A percentile compares a stretch with the other conserved stretches of the same genome.
Conservation (phyloP, 768 basidiomycete species). For the Tricholoma furcatifolium region DNA sequence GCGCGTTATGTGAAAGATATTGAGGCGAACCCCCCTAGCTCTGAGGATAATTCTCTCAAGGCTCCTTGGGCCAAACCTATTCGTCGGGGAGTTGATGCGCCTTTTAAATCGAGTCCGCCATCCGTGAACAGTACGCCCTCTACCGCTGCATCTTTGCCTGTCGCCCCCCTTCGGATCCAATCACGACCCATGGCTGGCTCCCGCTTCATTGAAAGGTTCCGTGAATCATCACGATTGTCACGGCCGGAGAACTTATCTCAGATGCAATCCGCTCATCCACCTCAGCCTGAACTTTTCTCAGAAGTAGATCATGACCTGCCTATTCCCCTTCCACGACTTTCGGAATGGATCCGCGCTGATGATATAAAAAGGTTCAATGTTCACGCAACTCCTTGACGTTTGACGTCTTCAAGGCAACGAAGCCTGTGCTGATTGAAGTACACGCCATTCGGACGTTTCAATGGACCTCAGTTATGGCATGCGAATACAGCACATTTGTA, state of each 20-base stretch:
- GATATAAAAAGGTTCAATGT: conserved; percentile 24
- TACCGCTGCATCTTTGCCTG: conserved; percentile 21
- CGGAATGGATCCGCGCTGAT: conserved; percentile 54
- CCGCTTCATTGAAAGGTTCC: conserved; percentile 40
- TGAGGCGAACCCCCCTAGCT: conserved; percentile 9
- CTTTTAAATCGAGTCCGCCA: conserved; percentile 37
- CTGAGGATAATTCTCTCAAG: conserved; percentile 23
- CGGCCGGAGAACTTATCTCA: conserved; percentile 25
- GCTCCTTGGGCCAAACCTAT: conserved; percentile 52
- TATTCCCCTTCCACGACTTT: conserved; percentile 49
- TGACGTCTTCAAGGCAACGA: not conserved
- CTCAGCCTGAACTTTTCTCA: conserved; percentile 34
- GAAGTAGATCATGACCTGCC: conserved; percentile 51
- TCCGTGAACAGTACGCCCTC: conserved; percentile 17
- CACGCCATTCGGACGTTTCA: too few species aligned
- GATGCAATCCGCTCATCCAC: conserved; percentile 20
- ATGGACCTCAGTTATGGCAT: too few species aligned
- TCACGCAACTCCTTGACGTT: conserved; percentile 17
- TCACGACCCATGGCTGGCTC: conserved; percentile 30
- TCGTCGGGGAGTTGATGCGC: conserved; percentile 57
- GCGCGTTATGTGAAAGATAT: conserved; percentile 22
- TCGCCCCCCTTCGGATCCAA: conserved; percentile 30
- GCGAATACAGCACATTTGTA: too few species aligned
- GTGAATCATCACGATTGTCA: conserved; percentile 31
- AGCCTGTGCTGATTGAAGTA: not conserved